phyloP scores from a whole-genome alignment of 208 protist species.

The Acanthamoeba culbertsoni region DNA sequence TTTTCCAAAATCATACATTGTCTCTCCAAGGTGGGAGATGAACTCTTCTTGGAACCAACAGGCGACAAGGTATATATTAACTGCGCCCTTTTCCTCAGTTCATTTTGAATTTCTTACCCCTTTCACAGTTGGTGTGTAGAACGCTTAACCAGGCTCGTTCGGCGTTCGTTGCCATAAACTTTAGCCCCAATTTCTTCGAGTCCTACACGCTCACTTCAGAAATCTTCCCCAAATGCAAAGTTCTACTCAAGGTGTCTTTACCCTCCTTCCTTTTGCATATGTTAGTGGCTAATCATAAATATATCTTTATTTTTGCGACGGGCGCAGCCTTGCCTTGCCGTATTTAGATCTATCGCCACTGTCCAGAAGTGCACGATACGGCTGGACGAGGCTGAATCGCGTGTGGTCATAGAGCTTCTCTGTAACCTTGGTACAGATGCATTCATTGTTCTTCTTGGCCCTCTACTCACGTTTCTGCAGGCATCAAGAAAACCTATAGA shows the following conservation, averaged over 20 bases:
- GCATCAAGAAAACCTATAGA: conserved; percentile 4
- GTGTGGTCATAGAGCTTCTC: neutral
- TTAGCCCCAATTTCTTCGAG: neutral
- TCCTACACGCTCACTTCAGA: neutral
- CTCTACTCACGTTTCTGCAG: neutral
- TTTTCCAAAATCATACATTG: conserved; percentile 17
- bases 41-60: neutral
- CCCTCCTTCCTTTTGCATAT: neutral
- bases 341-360: neutral
- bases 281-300: too few species aligned
- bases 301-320: neutral
- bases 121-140: neutral
- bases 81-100: neutral
- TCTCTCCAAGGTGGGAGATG: neutral
- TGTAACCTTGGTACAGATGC: neutral
- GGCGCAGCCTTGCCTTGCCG: neutral
- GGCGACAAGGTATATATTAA: neutral
- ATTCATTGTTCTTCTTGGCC: neutral
- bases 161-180: neutral
- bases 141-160: neutral
- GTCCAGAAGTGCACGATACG: neutral
- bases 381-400: neutral
- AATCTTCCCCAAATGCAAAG: neutral
- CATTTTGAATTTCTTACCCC: neutral
- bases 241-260: neutral